Conservation (phyloP, 345 rosid species). For the Moricandia moricandioides region DNA sequence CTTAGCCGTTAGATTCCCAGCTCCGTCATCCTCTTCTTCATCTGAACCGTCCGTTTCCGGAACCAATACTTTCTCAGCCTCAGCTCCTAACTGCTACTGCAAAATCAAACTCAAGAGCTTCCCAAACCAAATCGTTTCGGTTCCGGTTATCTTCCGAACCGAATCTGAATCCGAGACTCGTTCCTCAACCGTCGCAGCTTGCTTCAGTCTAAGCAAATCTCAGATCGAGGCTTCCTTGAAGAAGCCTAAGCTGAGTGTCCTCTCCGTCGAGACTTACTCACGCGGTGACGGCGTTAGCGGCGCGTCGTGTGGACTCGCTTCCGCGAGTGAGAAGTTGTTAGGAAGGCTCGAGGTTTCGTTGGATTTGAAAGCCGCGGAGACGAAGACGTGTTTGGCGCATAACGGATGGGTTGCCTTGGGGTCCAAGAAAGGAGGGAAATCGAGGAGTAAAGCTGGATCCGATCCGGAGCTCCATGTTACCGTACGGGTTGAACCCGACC, state of each 20-base stretch:
- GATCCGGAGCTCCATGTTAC: constrained; percentile 48
- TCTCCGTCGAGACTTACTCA: constrained; percentile 51
- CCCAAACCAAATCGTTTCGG: constrained; percentile 44
- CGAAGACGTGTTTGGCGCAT: constrained; percentile 52
- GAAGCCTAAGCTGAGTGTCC: constrained; percentile 29
- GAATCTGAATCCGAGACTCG: constrained; percentile 35
- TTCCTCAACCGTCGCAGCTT: constrained; percentile 58
- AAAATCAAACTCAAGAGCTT: constrained; percentile 59
- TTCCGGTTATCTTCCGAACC: constrained; percentile 39
- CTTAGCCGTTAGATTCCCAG: constrained; percentile 59
- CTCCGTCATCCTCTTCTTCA: constrained; percentile 33
- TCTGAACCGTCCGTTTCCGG: constrained; percentile 36
- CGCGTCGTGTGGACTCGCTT: constrained; percentile 44
- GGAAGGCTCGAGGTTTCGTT: constrained; percentile 56
- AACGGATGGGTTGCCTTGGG: constrained; percentile 70
- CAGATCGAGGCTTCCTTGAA: constrained; percentile 41
- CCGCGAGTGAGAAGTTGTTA: constrained; percentile 49
- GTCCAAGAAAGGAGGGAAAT: constrained; percentile 23
- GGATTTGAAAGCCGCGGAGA: constrained; percentile 61
- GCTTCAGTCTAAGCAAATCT: constrained; percentile 54
- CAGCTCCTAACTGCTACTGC: constrained; percentile 46
- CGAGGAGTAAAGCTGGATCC: constrained; percentile 36
- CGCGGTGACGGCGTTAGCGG: constrained; percentile 37
- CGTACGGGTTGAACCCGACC: constrained; percentile 75
- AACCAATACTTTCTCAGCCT: constrained; percentile 11